Evolutionary conservation across 495 filamentous ascomycete species (phyloP).

Genomic region (Immersiella caudata): DNA sequence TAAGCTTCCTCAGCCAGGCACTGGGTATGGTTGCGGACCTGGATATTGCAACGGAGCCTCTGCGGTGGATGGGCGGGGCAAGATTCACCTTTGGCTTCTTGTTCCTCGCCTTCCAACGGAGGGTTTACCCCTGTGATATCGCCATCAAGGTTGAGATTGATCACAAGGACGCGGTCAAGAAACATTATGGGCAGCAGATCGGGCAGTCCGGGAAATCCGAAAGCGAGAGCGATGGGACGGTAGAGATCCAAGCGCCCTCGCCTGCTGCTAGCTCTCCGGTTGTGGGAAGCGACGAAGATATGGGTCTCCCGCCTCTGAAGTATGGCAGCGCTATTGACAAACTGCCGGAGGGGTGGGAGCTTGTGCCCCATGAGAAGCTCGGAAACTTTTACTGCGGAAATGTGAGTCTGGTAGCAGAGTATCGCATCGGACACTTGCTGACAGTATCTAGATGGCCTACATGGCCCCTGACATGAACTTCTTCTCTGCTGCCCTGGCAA

Average conservation of each 20-base stretch:
- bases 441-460: slow-evolving; percentile 68
- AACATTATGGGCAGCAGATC: slow-evolving; percentile 59
- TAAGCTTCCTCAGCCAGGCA: slow-evolving; percentile 91
- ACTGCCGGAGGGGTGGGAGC: slow-evolving; percentile 73
- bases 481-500: slow-evolving; percentile 82
- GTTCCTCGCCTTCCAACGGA: slow-evolving; percentile 68
- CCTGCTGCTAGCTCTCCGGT: slow-evolving; percentile 9
- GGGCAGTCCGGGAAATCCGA: slow-evolving; percentile 1
- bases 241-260: slow-evolving; percentile 18
- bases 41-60: slow-evolving; percentile 84
- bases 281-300: slow-evolving; percentile 12
- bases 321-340: slow-evolving; percentile 80
- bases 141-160: slow-evolving; percentile 77
- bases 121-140: slow-evolving; percentile 85
- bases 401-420: slow-evolving; percentile 38
- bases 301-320: slow-evolving; percentile 68
- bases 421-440: not conserved
- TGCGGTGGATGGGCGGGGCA: slow-evolving; percentile 87
- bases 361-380: slow-evolving; percentile 70
- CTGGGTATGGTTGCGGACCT: slow-evolving; percentile 87
- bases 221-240: slow-evolving; percentile 37
- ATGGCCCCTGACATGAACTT: slow-evolving; percentile 87
- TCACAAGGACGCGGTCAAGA: slow-evolving; percentile 74
- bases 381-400: slow-evolving; percentile 96
- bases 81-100: slow-evolving; percentile 87